A percentile compares a stretch with the other conserved stretches of the same genome.
Evolutionary conservation across 805 yeast species (phyloP).

Genomic region (Starmerella floricola): DNA sequence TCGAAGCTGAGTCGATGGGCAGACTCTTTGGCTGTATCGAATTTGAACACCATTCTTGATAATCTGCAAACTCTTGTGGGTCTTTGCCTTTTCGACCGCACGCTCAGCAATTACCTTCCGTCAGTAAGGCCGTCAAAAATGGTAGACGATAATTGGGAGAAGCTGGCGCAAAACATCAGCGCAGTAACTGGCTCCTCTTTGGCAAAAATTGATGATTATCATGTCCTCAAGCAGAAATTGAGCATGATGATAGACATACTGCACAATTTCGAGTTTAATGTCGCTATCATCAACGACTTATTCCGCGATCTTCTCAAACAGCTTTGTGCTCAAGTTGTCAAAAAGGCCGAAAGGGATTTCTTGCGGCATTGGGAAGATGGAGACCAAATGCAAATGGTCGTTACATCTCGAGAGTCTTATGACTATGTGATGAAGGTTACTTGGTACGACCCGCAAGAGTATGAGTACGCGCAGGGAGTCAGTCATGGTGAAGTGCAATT

Average conservation of each 20-base stretch:
- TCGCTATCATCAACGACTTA: conserved; percentile 48
- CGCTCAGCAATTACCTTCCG: conserved; percentile 46
- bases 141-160: conserved; percentile 66
- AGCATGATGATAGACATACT: conserved; percentile 65
- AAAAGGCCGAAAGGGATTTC: conserved; percentile 51
- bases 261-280: conserved; percentile 56
- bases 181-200: conserved; percentile 13
- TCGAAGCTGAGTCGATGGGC: conserved; percentile 55
- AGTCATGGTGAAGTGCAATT: conserved; percentile 28
- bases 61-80: conserved; percentile 48
- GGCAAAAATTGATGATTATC: conserved; percentile 28
- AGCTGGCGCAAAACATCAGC: conserved; percentile 35
- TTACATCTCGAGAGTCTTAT: conserved; percentile 47
- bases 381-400: conserved; percentile 76
- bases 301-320: conserved; percentile 47
- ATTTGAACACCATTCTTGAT: conserved; percentile 26
- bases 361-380: conserved; percentile 55
- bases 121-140: conserved; percentile 51
- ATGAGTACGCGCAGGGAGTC: conserved; percentile 27
- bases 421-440: conserved; percentile 51
- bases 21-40: conserved; percentile 49
- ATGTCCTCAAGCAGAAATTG: conserved; percentile 42
- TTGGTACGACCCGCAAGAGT: conserved; percentile 50
- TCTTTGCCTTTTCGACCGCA: conserved; percentile 63
- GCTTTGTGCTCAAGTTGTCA: conserved; percentile 45